phyloP scores from a whole-genome alignment of 2,329 filamentous ascomycete species.

The Chalara sp. region DNA sequence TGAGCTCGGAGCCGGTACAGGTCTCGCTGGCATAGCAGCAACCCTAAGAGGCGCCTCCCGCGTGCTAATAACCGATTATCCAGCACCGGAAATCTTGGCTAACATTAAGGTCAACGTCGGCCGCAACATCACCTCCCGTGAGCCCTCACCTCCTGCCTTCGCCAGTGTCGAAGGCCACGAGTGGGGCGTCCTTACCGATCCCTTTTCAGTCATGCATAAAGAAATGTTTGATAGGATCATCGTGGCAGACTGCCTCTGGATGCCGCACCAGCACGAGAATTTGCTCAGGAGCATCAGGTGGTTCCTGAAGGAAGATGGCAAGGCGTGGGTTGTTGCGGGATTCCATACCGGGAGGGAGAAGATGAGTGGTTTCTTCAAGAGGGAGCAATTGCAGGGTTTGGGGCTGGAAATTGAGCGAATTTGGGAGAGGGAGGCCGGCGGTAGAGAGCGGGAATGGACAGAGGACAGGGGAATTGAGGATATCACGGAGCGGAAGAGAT shows the following conservation, averaged over 20 bases:
- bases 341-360: conserved; percentile 66
- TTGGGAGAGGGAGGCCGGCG: conserved; percentile 63
- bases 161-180: conserved; percentile 51
- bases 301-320: conserved; percentile 44
- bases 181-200: conserved; percentile 49
- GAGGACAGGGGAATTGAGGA: conserved; percentile 56
- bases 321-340: conserved; percentile 60
- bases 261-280: conserved; percentile 65
- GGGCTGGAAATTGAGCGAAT: conserved; percentile 57
- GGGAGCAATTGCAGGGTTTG: conserved; percentile 35
- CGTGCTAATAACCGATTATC: conserved; percentile 62
- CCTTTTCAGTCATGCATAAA: conserved; percentile 21
- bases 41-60: conserved; percentile 39
- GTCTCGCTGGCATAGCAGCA: conserved; percentile 43
- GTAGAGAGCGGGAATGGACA: conserved; percentile 53
- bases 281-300: conserved; percentile 54
- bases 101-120: conserved; percentile 52
- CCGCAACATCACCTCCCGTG: conserved; percentile 32
- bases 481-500: conserved; percentile 56
- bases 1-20: conserved; percentile 63
- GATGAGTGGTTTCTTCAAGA: conserved; percentile 58
- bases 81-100: conserved; percentile 49
- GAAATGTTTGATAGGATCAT: conserved; percentile 53
- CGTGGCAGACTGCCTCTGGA: conserved; percentile 71
- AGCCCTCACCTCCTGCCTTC: conserved; percentile 3